These are phyloP conservation scores for Phyllosticta citriasiana DNA, from an alignment of 2,329 filamentous ascomycete genomes.

Conservation along the genomic window DNA sequence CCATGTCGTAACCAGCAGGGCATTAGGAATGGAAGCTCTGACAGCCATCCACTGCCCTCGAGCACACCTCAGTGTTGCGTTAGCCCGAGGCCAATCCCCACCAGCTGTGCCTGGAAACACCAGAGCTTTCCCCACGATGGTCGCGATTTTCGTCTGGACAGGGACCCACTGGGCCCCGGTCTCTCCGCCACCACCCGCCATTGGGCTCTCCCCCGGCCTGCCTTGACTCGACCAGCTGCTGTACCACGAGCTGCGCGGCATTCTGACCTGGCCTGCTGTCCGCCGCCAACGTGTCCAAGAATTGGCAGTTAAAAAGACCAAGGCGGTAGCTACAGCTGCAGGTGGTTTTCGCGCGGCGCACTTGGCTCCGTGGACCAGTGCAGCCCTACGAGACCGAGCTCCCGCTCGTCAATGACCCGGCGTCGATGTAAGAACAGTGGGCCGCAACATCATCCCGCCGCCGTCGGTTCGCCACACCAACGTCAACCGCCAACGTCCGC, in stretches of 20 bases:
- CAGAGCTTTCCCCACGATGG: background rate
- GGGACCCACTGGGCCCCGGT: background rate
- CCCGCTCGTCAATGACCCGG: background rate
- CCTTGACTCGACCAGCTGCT: background rate
- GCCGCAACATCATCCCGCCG: background rate
- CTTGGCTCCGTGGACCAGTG: background rate
- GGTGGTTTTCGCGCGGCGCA: background rate
- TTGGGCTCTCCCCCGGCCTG: background rate
- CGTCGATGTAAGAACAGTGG: background rate
- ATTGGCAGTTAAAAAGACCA: background rate
- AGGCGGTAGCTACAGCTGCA: background rate
- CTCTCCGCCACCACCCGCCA: background rate
- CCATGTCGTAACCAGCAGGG: background rate
- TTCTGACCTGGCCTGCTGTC: background rate
- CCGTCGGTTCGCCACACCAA: background rate
- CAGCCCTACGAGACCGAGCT: background rate
- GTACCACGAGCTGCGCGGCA: background rate
- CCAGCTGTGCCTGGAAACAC: background rate
- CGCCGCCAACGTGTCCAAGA: background rate
- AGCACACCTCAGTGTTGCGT: background rate
- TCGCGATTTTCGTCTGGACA: background rate
- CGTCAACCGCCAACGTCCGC: background rate
- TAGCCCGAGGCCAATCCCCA: background rate
- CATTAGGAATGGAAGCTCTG: background rate
- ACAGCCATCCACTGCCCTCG: background rate